Evolutionary conservation across 2,329 filamentous ascomycete species (phyloP).

Genomic region (Penicillium rolfsii): DNA sequence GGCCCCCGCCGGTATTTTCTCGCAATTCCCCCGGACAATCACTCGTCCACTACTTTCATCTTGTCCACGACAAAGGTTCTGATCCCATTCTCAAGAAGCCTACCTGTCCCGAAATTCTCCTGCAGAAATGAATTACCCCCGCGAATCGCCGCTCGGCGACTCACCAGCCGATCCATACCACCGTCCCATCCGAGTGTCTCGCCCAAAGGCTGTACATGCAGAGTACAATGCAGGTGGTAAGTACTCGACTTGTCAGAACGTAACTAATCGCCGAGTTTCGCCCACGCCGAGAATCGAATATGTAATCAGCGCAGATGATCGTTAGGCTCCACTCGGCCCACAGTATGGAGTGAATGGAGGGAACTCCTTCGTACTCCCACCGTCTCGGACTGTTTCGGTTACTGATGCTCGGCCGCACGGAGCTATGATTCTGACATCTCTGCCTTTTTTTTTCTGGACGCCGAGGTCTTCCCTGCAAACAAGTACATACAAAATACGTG

Average conservation of each 20-base stretch:
- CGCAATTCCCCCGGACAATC: not conserved
- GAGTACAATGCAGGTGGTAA: no score
- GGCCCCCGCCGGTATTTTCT: constrained; percentile 21
- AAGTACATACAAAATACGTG: not conserved
- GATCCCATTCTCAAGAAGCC: not conserved
- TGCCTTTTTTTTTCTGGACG: not conserved
- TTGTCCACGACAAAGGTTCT: not conserved
- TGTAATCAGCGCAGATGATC: not conserved
- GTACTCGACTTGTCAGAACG: no score
- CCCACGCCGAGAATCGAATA: not conserved
- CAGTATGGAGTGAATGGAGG: no score
- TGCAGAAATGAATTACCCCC: not conserved
- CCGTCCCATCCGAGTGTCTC: not conserved
- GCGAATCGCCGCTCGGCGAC: not conserved
- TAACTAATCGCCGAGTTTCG: constrained; percentile 1
- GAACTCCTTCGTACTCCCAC: not conserved
- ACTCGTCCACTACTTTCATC: not conserved
- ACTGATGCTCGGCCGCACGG: constrained; percentile 40
- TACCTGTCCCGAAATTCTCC: not conserved
- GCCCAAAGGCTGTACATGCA: not conserved
- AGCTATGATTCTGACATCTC: constrained; percentile 19
- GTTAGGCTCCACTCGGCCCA: constrained; percentile 15
- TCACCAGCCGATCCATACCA: not conserved
- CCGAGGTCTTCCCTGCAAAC: constrained; percentile 4
- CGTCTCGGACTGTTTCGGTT: constrained; percentile 42